Percentiles rank a stretch among this genome's conserved stretches.
phyloP scores from a whole-genome alignment of 2,329 filamentous ascomycete genomes.

The Monilinia vaccinii-corymbosi region DNA sequence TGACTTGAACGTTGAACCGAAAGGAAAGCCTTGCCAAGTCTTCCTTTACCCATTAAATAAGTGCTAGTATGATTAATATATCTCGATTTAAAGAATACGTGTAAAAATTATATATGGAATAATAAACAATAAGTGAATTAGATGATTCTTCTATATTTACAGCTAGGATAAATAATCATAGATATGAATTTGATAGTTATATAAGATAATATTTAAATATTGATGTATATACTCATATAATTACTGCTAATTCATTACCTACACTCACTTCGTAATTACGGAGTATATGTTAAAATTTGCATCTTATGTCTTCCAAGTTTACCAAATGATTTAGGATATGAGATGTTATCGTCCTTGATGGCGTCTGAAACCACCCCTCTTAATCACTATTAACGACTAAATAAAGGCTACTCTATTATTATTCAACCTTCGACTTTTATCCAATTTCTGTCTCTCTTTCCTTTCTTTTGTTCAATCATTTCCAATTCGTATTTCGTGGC shows the following conservation, averaged over 20 bases:
- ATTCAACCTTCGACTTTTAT: not conserved
- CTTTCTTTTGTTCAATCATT: not conserved
- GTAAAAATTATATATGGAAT: too few species aligned
- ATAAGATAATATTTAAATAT: too few species aligned
- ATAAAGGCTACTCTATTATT: not conserved
- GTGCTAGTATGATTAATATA: too few species aligned
- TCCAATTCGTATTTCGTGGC: not conserved
- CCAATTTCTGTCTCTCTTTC: too few species aligned
- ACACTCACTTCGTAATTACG: too few species aligned
- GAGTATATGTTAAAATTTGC: not conserved
- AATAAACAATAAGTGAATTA: too few species aligned
- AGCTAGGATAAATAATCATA: too few species aligned
- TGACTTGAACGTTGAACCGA: not conserved
- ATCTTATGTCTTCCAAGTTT: not conserved
- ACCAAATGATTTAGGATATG: not conserved
- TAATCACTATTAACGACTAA: not conserved
- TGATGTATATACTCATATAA: too few species aligned
- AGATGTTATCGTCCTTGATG: not conserved
- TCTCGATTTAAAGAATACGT: too few species aligned
- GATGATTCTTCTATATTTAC: too few species aligned
- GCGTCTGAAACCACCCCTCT: not conserved
- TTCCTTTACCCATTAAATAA: not conserved
- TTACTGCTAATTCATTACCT: too few species aligned
- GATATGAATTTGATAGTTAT: too few species aligned
- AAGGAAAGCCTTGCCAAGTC: conserved; percentile 7